These are phyloP conservation scores for Aureobasidium pullulans DNA, from an alignment of 2,329 filamentous ascomycete genomes.

Conservation along the genomic window DNA sequence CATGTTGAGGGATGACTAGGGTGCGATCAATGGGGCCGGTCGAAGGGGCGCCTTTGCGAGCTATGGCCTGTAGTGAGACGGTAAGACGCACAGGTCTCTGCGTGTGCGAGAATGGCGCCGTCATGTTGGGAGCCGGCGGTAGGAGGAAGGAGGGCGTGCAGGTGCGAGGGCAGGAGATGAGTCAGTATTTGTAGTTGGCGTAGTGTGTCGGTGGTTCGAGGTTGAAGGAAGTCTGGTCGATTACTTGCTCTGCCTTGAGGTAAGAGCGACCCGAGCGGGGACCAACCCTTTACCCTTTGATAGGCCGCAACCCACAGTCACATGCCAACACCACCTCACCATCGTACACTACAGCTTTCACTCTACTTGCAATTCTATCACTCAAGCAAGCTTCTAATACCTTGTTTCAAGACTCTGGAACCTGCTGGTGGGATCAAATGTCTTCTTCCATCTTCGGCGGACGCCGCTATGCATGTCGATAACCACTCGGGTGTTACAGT, in stretches of 20 bases:
- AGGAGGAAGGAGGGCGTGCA: neutral
- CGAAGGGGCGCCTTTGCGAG: neutral
- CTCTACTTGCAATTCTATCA: neutral
- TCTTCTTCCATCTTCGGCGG: neutral
- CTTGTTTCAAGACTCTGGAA: neutral
- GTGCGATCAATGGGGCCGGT: neutral
- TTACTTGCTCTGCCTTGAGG: neutral
- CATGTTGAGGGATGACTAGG: neutral
- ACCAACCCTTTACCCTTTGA: neutral
- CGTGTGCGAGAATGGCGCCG: neutral
- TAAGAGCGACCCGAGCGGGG: constrained; percentile 1
- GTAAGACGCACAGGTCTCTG: neutral
- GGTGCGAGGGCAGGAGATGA: neutral
- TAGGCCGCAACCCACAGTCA: constrained; percentile 1
- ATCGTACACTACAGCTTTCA: neutral
- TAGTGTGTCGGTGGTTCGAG: neutral
- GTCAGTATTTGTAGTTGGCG: neutral
- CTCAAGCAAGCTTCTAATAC: neutral
- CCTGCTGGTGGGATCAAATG: neutral
- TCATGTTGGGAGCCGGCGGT: neutral
- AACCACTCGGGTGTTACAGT: constrained; percentile 5
- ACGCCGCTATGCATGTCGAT: neutral
- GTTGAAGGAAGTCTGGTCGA: neutral
- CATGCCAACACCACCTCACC: neutral
- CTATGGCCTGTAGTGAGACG: neutral